Conservation (phyloP, 2,329 filamentous ascomycete species). For the Fusarium buharicum region DNA sequence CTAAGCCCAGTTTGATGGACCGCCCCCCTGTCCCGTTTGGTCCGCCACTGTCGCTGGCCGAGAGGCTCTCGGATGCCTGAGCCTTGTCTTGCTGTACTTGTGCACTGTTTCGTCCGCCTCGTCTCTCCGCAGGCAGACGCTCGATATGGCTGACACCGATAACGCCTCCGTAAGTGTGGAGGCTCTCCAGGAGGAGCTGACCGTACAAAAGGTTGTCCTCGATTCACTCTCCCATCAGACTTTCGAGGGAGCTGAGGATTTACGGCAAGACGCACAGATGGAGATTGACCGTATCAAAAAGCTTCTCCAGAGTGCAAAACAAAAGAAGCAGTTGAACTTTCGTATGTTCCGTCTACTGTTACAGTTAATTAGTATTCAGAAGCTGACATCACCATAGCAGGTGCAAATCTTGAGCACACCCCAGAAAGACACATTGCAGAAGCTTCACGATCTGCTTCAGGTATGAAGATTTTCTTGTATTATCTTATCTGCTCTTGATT, state of each 20-base stretch:
- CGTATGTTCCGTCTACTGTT: constrained; percentile 4
- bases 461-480: constrained; percentile 17
- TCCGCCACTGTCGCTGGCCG: constrained; percentile 25
- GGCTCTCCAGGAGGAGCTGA: constrained; percentile 55
- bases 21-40: constrained; percentile 24
- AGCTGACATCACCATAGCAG: constrained; percentile 9
- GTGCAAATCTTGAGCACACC: constrained; percentile 6
- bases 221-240: constrained; percentile 50
- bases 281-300: constrained; percentile 50
- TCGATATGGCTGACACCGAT: constrained; percentile 29
- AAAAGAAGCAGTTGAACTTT: constrained; percentile 8
- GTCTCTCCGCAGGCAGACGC: constrained; percentile 18
- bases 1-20: constrained; percentile 22
- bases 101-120: constrained; percentile 31
- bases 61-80: constrained; percentile 26
- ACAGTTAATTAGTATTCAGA: background rate
- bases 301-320: constrained; percentile 37
- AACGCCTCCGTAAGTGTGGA: constrained; percentile 37
- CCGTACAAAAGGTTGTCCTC: constrained; percentile 56
- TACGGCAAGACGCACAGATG: constrained; percentile 42
- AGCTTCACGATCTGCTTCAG: constrained; percentile 16
- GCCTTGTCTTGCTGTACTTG: constrained; percentile 15
- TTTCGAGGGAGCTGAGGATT: constrained; percentile 47
- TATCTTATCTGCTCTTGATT: background rate
- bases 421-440: background rate